Conservation (phyloP, 306 rosid species). For the Medicago arabica region DNA sequence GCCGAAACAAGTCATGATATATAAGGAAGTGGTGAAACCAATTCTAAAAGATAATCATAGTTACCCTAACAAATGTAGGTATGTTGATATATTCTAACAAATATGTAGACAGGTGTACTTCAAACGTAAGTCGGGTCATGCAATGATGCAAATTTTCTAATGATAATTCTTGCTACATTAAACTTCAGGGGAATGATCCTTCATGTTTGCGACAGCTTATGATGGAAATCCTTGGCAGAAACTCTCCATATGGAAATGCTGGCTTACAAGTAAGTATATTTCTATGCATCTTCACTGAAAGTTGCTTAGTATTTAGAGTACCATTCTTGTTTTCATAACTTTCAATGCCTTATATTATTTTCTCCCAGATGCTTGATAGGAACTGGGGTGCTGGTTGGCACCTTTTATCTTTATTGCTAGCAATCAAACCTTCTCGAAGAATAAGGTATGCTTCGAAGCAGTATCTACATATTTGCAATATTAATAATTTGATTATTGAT, state of each 20-base stretch:
- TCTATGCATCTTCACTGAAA: conserved; percentile 2
- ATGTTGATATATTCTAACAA: conserved; percentile 1
- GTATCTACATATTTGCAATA: conserved; percentile 32
- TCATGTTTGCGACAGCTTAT: conserved; percentile 89
- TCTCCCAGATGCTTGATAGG: conserved; percentile 91
- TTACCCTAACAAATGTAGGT: not conserved
- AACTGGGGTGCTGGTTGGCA: conserved; percentile 99
- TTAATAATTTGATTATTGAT: conserved; percentile 37
- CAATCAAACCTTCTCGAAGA: conserved; percentile 79
- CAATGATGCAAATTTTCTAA: conserved; percentile 36
- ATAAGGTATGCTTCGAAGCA: conserved; percentile 60
- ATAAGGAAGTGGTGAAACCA: conserved; percentile 6
- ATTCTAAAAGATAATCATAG: not conserved
- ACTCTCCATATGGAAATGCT: conserved; percentile 70
- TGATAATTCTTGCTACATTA: conserved; percentile 40
- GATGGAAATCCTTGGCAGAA: conserved; percentile 67
- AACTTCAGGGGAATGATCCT: conserved; percentile 88
- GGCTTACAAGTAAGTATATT: conserved; percentile 74
- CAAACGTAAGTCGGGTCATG: conserved; percentile 8
- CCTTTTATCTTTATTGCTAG: conserved; percentile 86
- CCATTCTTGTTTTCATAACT: conserved; percentile 29
- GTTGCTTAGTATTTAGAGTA: conserved; percentile 33
- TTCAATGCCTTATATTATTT: conserved; percentile 36
- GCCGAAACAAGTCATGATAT: not conserved
- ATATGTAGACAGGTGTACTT: conserved; percentile 19